Evolutionary conservation across 2,329 filamentous ascomycete genomes (phyloP), one percentile per base, ranked within the genome.

Genomic region (Tolypocladium guangdongense): DNA sequence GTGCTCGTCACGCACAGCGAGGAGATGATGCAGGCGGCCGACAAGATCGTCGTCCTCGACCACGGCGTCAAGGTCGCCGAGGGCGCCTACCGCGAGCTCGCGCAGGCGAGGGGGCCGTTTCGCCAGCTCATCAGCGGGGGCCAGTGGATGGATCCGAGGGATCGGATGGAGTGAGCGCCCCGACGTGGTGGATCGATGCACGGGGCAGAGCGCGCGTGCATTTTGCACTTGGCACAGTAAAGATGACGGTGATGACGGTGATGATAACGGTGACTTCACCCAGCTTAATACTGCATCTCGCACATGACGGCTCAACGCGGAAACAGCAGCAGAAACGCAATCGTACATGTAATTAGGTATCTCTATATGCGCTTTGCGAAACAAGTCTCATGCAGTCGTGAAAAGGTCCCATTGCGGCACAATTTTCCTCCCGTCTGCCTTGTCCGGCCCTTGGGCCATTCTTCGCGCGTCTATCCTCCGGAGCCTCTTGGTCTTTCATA

Each of bases 21-120:
- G 56, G 86, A 92, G 63, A 95, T 96, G 89, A 96, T 97, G 88
- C 77, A 78, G 54, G 80, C 88, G 55, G 87, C 86, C 0, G 84
- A 90, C 64, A 76, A 80, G 46, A 74, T 96, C 8, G 74, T 92
- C 1, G 81, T 96, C 57, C 60, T 95, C 32, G 79, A 87, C n/a
- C 79, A 83, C 0, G 77, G 80, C 3, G 73, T 80, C 2, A 80
- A 88, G 7, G 86, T 82, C 2, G 81, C 92, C 64, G 70, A 77
- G 53, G 91, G 91, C 0, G 62, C 67, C 0, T 96, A 85, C 67
- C 70, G 77, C 2, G 80, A 82, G 54, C 66, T 96, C 60, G 60
- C 79, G 47, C 60, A 57, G 20, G 65, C 51, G 20, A 66, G 63
- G 3, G 76, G 75, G 0, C 71, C 70, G 38, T 79, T 83, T 65